Evolutionary conservation across 2,329 filamentous ascomycete genomes (phyloP).

Genomic region (Fusarium heterosporum): DNA sequence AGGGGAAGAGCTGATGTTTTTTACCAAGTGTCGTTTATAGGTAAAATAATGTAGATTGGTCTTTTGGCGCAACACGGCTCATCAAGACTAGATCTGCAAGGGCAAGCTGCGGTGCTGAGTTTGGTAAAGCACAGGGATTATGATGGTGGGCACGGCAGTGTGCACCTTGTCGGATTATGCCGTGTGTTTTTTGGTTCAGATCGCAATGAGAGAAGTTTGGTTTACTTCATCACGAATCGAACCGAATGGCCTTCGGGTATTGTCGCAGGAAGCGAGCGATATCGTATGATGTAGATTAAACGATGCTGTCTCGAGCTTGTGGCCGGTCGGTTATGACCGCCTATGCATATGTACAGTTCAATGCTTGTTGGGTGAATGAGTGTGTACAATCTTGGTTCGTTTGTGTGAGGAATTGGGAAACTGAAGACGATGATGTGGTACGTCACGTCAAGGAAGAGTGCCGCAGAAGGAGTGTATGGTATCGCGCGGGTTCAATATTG

Average conservation of each 20-base stretch:
- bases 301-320: slow-evolving; percentile 22
- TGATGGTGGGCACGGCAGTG: not conserved
- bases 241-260: slow-evolving; percentile 9
- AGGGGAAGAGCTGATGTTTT: not conserved
- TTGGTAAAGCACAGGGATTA: slow-evolving; percentile 8
- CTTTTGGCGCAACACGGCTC: not conserved
- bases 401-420: not conserved
- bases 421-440: not conserved
- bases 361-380: slow-evolving; percentile 7
- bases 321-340: slow-evolving; percentile 5
- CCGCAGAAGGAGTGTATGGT: not conserved
- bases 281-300: slow-evolving; percentile 17
- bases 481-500: not conserved
- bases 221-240: slow-evolving; percentile 38
- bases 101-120: not conserved
- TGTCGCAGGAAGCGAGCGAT: slow-evolving; percentile 32
- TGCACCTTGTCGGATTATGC: slow-evolving; percentile 26
- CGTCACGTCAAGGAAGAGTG: not conserved
- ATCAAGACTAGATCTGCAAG: not conserved
- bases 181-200: slow-evolving; percentile 20
- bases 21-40: not conserved
- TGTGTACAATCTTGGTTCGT: slow-evolving; percentile 16
- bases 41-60: not conserved
- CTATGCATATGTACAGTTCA: not conserved
- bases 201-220: slow-evolving; percentile 22